These are phyloP conservation scores for Xylona heveae DNA, from an alignment of 495 filamentous ascomycete species.

Conservation along the genomic window DNA sequence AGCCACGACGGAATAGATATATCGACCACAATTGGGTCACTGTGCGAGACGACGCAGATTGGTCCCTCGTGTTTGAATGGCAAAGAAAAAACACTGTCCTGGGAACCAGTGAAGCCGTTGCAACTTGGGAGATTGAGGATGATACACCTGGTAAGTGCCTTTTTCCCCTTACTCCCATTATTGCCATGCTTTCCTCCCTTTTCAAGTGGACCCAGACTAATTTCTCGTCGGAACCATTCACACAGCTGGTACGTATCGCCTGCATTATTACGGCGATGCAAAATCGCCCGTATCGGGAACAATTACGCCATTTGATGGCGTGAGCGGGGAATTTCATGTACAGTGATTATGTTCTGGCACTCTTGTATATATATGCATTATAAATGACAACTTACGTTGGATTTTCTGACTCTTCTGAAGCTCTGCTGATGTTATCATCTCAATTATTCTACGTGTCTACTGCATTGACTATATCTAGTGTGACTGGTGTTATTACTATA, in stretches of 20 bases:
- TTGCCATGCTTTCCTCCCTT: too few species aligned
- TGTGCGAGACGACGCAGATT: constrained; percentile 57
- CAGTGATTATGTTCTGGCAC: too few species aligned
- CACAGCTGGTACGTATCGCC: constrained; percentile 43
- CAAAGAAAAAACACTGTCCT: constrained; percentile 45
- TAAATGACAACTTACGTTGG: too few species aligned
- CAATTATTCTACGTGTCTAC: too few species aligned
- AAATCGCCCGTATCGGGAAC: constrained; percentile 42
- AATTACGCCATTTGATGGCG: constrained; percentile 56
- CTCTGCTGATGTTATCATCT: too few species aligned
- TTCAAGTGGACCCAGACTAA: not conserved
- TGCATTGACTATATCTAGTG: too few species aligned
- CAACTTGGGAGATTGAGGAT: constrained; percentile 61
- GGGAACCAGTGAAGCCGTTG: constrained; percentile 57
- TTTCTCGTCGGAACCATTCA: not conserved
- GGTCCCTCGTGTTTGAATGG: constrained; percentile 68
- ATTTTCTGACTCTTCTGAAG: too few species aligned
- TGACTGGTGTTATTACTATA: too few species aligned
- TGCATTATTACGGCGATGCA: constrained; percentile 72
- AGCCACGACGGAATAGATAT: too few species aligned
- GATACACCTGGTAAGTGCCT: constrained; percentile 16
- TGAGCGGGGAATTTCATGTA: constrained; percentile 44
- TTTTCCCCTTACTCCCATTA: too few species aligned
- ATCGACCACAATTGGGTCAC: constrained; percentile 33
- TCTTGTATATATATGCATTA: too few species aligned